Evolutionary conservation across 139 green algal species (phyloP), one percentile per base, ranked within the genome.

Genomic region (Picochlorum sp.): DNA sequence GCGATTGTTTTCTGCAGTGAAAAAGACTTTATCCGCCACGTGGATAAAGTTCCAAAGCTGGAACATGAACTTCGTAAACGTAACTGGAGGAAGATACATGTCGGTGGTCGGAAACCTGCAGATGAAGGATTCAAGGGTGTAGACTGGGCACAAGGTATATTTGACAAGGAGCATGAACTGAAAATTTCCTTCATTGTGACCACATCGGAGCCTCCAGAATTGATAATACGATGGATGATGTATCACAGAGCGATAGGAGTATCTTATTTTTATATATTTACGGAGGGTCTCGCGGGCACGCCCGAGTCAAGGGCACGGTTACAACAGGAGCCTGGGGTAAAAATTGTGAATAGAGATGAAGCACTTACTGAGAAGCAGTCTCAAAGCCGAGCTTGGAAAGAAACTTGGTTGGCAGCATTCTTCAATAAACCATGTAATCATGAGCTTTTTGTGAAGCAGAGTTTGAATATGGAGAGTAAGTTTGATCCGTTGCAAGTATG

Each of bases 391-490:
- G 76, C 85, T 35, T 92, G 84, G 84, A 93, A 93, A 45, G 84
- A 91, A 70, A 82, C 71, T 2, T 93, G 84, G 84, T 74, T 93
- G 30, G 65, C 80, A 3, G 69, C 64, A 32, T 93, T 89, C 69
- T 89, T 93, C 70, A 77, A 91, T 71, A 85, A 86, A 57, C 85
- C 84, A 7, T 93, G 84, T 85, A 93, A 93, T 61, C 78, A 93
- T 67, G 84, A 89, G 69, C 84, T 93, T 3, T 93, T 93, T 76
- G 84, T 93, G 44, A 61, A 65, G 45, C 84, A 93, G 59, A 76
- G 37, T 9, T 64, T 93, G 44, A 93, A 93, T 69, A 88, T 93
- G 82, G 39, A 47, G 12, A 47, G 39, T 47, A 2, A 16, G 39
- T 56, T 56, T 5, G 28, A 31, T 9, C 12, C 20, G 1, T 30